Evolutionary conservation across 2,329 filamentous ascomycete species (phyloP), one percentile per base, ranked within the genome.

Genomic region (Drechslerella coelobrocha): DNA sequence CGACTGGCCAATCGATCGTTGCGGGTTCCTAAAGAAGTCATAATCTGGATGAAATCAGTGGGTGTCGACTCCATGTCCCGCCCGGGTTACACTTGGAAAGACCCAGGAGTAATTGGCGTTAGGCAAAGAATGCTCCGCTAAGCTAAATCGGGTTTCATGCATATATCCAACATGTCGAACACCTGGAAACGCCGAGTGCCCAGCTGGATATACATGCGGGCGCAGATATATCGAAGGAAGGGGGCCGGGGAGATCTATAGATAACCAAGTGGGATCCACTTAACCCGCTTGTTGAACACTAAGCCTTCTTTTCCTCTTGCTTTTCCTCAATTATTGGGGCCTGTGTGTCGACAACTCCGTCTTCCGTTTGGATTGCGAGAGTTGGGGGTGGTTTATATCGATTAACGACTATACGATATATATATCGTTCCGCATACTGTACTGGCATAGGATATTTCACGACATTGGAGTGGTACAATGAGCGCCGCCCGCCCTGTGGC

Each of bases 141-240:
- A 24, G 17, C 62, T 53, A 12, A 2, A 60, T 50, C 31, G 10
- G 55, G 27, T 34, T 31, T 14, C 17, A 7, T 61, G 62, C 54
- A 60, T 60, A 60, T 68, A 68, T 68, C 55, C 55, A 61, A 55
- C 54, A 60, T 47, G 39, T 59, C 57, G 39, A 59, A 39, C 9
- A n/a, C 21, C 52, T 24, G 26, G 29, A 8, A 8, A 14, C 24
- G 41, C 53, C 26, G 52, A 41, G 17, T 53, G 50, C 27, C 17
- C 17, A 19, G 26, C n/a, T 37, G 26, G 26, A 23, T 51, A 53
- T 53, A 53, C 26, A 34, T 31, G 19, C 14, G 19, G 10, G 27
- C 9, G 31, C 12, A 31, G 37, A 31, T 26, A 31, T n/a, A 41
- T 29, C 43, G 27, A 29, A 41, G 45, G 53, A 51, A 39, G 53